These are phyloP conservation scores for Colletotrichum trifolii DNA, from an alignment of 2,329 filamentous ascomycete genomes.

Conservation along the genomic window DNA sequence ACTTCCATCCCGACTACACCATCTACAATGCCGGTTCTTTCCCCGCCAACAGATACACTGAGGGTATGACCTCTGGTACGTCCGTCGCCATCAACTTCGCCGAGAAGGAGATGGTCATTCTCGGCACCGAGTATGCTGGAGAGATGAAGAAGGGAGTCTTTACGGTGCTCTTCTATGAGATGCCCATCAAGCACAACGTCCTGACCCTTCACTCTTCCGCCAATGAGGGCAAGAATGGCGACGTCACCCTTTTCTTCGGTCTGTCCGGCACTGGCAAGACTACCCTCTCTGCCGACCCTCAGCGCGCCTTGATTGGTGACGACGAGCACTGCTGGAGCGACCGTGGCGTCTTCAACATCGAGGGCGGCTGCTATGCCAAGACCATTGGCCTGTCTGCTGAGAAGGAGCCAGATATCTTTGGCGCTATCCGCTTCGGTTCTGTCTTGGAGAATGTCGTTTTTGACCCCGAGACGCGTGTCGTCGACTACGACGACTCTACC, in stretches of 20 bases:
- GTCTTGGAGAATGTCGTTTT: conserved; percentile 99
- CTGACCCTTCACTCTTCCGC: conserved; percentile 98
- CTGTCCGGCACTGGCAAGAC: conserved; percentile 99
- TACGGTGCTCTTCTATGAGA: conserved; percentile 99
- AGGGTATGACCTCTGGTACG: conserved; percentile 98
- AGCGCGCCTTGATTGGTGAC: conserved; percentile 95
- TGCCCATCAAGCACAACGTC: conserved; percentile 99
- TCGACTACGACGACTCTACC: conserved; percentile 95
- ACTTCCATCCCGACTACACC: conserved; percentile 99
- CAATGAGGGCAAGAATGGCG: conserved; percentile 93
- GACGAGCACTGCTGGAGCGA: conserved; percentile 99
- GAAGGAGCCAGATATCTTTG: conserved; percentile 99
- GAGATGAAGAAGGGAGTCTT: conserved; percentile 99
- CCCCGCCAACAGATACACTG: conserved; percentile 97
- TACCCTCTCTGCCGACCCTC: conserved; percentile 94
- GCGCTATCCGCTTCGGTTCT: conserved; percentile 95
- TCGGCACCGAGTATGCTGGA: conserved; percentile 97
- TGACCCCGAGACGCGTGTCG: conserved; percentile 85
- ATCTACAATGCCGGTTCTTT: conserved; percentile 99
- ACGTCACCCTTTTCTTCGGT: conserved; percentile 99
- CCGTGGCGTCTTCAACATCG: conserved; percentile 97
- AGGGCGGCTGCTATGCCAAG: conserved; percentile 99
- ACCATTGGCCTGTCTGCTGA: conserved; percentile 96
- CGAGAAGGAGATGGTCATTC: conserved; percentile 99
- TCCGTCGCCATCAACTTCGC: conserved; percentile 99